These are phyloP conservation scores for Pyrenochaeta sp. DNA, from an alignment of 2,329 filamentous ascomycete species.

Conservation along the genomic window DNA sequence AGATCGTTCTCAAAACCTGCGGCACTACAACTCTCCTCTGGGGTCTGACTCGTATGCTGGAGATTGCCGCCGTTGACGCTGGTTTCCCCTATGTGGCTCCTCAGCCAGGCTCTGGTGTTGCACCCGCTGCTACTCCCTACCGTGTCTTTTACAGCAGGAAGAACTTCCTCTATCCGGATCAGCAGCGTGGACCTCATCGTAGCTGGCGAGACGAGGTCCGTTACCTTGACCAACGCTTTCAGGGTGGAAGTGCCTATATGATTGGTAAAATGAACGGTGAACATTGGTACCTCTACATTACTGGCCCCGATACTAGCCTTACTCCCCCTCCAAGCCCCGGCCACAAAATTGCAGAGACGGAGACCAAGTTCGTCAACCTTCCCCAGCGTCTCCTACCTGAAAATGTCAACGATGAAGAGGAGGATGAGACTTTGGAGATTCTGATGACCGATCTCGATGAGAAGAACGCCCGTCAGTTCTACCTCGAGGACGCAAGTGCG, in stretches of 20 bases:
- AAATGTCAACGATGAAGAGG: constrained; percentile 55
- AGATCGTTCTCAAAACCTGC: constrained; percentile 97
- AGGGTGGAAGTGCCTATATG: constrained; percentile 96
- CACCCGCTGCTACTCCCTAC: constrained; percentile 84
- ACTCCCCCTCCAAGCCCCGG: constrained; percentile 83
- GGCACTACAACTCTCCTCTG: constrained; percentile 93
- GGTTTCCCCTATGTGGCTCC: constrained; percentile 87
- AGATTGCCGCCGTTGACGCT: constrained; percentile 85
- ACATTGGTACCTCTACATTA: constrained; percentile 98
- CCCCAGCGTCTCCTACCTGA: constrained; percentile 62
- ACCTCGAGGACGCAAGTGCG: constrained; percentile 82
- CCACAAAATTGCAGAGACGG: constrained; percentile 59
- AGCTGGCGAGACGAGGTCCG: constrained; percentile 98
- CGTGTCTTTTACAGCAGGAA: constrained; percentile 99
- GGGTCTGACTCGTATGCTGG: constrained; percentile 87
- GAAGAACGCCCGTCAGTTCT: constrained; percentile 72
- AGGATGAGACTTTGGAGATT: constrained; percentile 78
- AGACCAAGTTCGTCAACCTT: constrained; percentile 66
- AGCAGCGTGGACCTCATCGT: constrained; percentile 90
- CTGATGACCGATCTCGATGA: constrained; percentile 74
- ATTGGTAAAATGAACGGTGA: constrained; percentile 99
- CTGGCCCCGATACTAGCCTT: constrained; percentile 78
- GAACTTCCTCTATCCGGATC: constrained; percentile 95
- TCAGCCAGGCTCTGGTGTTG: constrained; percentile 69
- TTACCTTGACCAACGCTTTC: constrained; percentile 89